A percentile compares a stretch with the other conserved stretches of the same genome.
Evolutionary conservation across 2,329 filamentous ascomycete species (phyloP).

Genomic region (Zasmidium citrigriseum): DNA sequence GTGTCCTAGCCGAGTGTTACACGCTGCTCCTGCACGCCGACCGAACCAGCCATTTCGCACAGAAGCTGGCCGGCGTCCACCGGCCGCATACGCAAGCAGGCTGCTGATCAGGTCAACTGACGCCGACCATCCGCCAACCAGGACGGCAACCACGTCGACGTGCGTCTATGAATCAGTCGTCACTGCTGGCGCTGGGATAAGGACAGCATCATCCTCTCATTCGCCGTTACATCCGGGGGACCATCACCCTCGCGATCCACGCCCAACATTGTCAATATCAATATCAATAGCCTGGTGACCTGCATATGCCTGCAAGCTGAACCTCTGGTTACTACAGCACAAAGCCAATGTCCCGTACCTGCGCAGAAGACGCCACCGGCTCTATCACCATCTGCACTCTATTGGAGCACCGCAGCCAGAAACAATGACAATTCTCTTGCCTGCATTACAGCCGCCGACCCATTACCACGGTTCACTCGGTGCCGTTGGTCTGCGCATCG

Average conservation of each 20-base stretch:
- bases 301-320: slow-evolving; percentile 5
- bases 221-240: neutral
- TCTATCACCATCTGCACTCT: slow-evolving; percentile 10
- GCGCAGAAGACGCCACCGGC: slow-evolving; percentile 12
- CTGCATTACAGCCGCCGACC: slow-evolving; percentile 7
- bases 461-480: slow-evolving; percentile 14
- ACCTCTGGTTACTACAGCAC: slow-evolving; percentile 5
- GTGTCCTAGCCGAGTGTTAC: slow-evolving; percentile 10
- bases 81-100: neutral
- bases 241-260: neutral
- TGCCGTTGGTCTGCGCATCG: slow-evolving; percentile 47
- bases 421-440: slow-evolving; percentile 13
- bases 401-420: slow-evolving; percentile 12
- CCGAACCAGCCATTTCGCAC: slow-evolving; percentile 1
- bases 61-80: slow-evolving; percentile 2
- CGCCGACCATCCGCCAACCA: neutral
- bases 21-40: slow-evolving; percentile 8
- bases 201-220: neutral
- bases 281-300: neutral
- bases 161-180: too few species aligned
- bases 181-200: neutral
- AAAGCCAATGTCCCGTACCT: slow-evolving; percentile 15
- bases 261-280: neutral
- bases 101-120: neutral
- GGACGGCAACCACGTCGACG: too few species aligned